phyloP scores from a whole-genome alignment of 352 stramenopile species.

The Phytophthora pseudosyringae region DNA sequence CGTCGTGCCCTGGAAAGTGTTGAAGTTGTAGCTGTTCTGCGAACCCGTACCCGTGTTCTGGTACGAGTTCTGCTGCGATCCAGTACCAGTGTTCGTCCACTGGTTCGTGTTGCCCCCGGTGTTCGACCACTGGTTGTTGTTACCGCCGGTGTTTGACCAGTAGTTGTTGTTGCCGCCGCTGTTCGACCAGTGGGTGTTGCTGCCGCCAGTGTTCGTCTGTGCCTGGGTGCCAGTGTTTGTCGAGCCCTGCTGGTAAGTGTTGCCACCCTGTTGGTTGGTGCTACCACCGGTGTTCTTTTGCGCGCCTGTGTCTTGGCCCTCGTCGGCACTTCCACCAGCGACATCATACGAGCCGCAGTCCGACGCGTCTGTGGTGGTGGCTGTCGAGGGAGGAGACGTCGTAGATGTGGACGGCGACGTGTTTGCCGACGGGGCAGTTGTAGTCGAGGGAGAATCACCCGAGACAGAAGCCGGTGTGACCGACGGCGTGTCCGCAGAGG shows the following conservation, averaged over 20 bases:
- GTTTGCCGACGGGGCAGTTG: constrained; percentile 12
- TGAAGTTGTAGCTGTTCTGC: constrained; percentile 28
- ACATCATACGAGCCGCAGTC: constrained; percentile 21
- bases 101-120: not conserved
- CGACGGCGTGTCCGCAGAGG: not conserved
- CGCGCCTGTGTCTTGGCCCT: not conserved
- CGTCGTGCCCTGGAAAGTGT: constrained; percentile 7
- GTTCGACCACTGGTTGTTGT: constrained; percentile 6
- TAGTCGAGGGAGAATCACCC: constrained; percentile 8
- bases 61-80: not conserved
- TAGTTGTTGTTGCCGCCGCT: not conserved
- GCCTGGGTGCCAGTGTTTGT: not conserved
- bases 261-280: constrained; percentile 9
- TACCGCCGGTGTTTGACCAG: not conserved
- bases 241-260: constrained; percentile 2
- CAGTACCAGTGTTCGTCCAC: constrained; percentile 4
- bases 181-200: not conserved
- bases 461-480: constrained; percentile 8
- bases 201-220: not conserved
- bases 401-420: constrained; percentile 20
- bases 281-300: not conserved
- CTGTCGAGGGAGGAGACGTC: constrained; percentile 1
- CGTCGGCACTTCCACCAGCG: constrained; percentile 8
- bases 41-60: constrained; percentile 14
- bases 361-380: constrained; percentile 6